phyloP scores from a whole-genome alignment of 495 filamentous ascomycete genomes.

The Copromyces sp. region DNA sequence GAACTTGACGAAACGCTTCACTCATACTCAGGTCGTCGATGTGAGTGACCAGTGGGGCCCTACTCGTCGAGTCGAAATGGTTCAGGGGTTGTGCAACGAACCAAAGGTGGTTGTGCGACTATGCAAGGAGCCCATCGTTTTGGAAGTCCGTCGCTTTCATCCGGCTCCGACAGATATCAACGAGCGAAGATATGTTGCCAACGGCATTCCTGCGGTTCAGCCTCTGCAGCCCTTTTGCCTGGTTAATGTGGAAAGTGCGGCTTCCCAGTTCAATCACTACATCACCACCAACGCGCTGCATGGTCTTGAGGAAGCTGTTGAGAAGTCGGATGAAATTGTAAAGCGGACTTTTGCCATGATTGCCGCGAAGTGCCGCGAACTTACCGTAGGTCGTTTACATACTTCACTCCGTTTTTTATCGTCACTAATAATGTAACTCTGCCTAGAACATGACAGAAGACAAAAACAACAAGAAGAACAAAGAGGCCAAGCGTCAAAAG shows the following conservation, averaged over 20 bases:
- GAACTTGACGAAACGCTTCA: conserved; percentile 29
- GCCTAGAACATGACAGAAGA: background rate
- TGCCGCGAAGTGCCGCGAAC: conserved; percentile 5
- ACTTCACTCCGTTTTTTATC: background rate
- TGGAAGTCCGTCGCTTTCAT: conserved; percentile 25
- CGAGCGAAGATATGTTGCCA: conserved; percentile 19
- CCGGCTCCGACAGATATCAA: conserved; percentile 21
- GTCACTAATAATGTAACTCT: background rate
- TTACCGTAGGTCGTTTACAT: conserved; percentile 7
- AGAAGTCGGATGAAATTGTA: conserved; percentile 8
- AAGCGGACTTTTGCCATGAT: conserved; percentile 16
- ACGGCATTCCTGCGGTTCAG: conserved; percentile 9
- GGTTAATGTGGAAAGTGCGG: conserved; percentile 21
- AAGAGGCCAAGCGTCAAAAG: background rate
- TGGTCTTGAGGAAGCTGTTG: conserved; percentile 8
- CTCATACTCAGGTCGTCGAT: conserved; percentile 25
- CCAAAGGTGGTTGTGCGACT: conserved; percentile 11
- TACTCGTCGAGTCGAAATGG: conserved; percentile 20
- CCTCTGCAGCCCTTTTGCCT: conserved; percentile 26
- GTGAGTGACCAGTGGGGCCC: background rate
- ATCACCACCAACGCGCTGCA: conserved; percentile 18
- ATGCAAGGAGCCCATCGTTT: conserved; percentile 15
- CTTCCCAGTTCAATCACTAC: conserved; percentile 22
- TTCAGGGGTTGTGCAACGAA: conserved; percentile 18
- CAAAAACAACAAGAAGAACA: background rate